Evolutionary conservation across 345 rosid genomes (phyloP), one percentile per base, ranked within the genome.

Genomic region (thale cress (Arabidopsis thaliana)): DNA sequence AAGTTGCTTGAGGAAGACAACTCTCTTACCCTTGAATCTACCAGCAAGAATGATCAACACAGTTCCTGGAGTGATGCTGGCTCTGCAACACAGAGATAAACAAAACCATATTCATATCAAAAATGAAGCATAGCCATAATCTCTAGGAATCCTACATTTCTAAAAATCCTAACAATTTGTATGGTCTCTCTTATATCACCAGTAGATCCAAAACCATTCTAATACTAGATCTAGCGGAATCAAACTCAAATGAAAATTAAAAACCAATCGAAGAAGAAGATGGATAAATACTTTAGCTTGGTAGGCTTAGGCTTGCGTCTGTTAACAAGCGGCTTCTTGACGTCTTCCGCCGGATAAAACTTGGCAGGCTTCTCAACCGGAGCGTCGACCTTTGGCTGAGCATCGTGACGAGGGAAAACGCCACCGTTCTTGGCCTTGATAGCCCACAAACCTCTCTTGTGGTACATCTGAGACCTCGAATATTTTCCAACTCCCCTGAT

Each of bases 21-120:
- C 93, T 77, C 97, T 91, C 83, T 93, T 91, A 1, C 98, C 98
- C 87, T 85, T 90, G 74, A 89, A 93, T 81, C 96, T 86, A 61
- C 98, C 98, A 20, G 96, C 89, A 58, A 90, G 88, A 9, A 93
- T 70, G 78, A 93, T 91, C 80, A 90, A 65, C 62, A 91, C 93
- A 8, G 93, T 85, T 7, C 97, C 97, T 1, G 97, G 91, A 14
- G 93, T 85, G 50, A 90, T 84, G 66, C 90, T 86, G 0, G 89
- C 82, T 82, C 98, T 90, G 71, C n/a, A 50, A 67, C 32, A 63
- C 42, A 33, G 4, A 37, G 51, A 73, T 16, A 5, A 8, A 11
- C 2, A 42, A 23, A 58, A 56, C 10, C 0, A 28, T 28, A 28
- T 28, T 28, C 32, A 28, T 28, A 28, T 28, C 32, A 2, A 28